Base-by-base conservation (phyloP, 768 basidiomycete genomes). In the Clathrus columnatus region DNA sequence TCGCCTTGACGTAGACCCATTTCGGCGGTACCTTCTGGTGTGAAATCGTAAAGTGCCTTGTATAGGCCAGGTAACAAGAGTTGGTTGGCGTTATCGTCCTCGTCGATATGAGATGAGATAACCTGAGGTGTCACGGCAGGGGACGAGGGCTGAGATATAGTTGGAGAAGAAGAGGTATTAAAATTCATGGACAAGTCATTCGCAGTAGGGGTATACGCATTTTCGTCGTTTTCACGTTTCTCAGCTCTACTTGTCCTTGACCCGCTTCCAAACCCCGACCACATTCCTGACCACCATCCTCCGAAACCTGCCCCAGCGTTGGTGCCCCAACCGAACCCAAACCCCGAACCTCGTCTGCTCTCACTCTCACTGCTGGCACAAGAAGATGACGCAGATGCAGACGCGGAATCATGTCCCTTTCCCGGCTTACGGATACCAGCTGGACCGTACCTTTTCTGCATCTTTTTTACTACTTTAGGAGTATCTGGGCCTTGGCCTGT, bases 1-100 rank as follows among this genome's bases (percentile, higher is more conserved):
- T 91, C 86, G 46, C 84, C 90, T 67, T 89, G 86, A 60, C 75
- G 79, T 53, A 92, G 69, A n/a, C 73, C 73, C 87, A 91, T 89
- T 79, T 93, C 91, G 28, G 87, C 85, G 17, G 80, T 81, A 1
- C 87, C 84, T 61, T 91, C 87, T 0, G 87, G 85, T 57, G 83
- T 82, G 59, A 93, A 91, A 4, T 81, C 74, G 59, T 85, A 92
- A 66, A 89, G 10, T 6, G 89, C 87, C 16, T 84, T 80, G 63
- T 92, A 92, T 1, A 85, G 56, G 0, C 90, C 90, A 0, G 89
- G 85, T 20, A 73, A 69, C 1, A 88, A 74, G 47, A 4, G 14
- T 36, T n/a, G 14, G 11, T 11, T 36, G 36, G 2, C n/a, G 36
- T 48, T 60, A 1, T 57, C 63, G 14, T 68, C 67, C 26, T 61